Evolutionary conservation across 129 eudicot species (phyloP).

Genomic region (Flaveria linearis): DNA sequence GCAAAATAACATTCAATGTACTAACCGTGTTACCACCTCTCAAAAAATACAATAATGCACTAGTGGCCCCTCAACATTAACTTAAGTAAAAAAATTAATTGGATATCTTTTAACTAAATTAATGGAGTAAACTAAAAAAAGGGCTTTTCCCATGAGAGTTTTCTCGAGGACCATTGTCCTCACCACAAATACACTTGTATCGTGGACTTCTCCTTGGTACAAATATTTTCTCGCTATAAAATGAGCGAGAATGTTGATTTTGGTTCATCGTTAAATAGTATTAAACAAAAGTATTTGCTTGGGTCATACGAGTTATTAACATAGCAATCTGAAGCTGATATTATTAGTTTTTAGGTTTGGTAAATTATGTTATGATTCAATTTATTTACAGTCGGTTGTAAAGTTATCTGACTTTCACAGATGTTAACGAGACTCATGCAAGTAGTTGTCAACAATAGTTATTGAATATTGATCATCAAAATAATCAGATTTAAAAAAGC

Average conservation of each 20-base stretch:
- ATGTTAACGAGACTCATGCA: not conserved
- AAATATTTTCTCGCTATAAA: not conserved
- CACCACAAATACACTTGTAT: too few species aligned
- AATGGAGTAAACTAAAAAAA: too few species aligned
- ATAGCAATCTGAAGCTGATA: not conserved
- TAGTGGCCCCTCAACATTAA: slow-evolving; percentile 14
- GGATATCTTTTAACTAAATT: too few species aligned
- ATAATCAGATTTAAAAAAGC: not conserved
- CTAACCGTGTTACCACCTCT: slow-evolving; percentile 4
- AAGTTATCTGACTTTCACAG: not conserved
- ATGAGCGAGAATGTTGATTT: not conserved
- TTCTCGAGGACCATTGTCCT: too few species aligned
- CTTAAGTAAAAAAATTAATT: not conserved
- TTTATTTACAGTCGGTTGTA: not conserved
- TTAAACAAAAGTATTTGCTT: not conserved
- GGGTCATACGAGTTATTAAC: not conserved
- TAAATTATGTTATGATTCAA: not conserved
- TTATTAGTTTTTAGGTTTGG: not conserved
- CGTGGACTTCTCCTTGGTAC: too few species aligned
- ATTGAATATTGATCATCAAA: not conserved
- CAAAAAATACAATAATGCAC: not conserved
- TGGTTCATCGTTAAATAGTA: not conserved
- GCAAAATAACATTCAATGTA: slow-evolving; percentile 24
- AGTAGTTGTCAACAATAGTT: not conserved
- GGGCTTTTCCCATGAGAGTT: too few species aligned